Percentiles rank a stretch among this genome's conserved stretches.
Evolutionary conservation across 306 rosid genomes (phyloP).

Genomic region (Morella rubra): DNA sequence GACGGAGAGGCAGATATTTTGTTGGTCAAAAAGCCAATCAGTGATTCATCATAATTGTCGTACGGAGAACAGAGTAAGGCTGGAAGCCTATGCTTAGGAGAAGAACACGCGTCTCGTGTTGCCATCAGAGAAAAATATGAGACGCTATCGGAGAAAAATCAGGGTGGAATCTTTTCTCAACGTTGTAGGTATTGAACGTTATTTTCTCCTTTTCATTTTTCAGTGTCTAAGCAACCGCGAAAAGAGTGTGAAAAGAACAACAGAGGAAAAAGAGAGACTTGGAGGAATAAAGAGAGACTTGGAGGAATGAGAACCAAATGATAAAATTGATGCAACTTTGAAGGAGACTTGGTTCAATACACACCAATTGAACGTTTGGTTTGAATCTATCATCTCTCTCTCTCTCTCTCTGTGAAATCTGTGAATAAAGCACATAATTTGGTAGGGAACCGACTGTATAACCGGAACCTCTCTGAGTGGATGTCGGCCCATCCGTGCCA

Average conservation of each 20-base stretch:
- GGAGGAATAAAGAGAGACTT: too few relatives aligned
- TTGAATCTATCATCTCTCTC: not conserved
- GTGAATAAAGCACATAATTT: constrained; percentile 33
- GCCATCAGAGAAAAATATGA: constrained; percentile 44
- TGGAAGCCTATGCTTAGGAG: constrained; percentile 49
- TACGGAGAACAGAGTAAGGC: constrained; percentile 23
- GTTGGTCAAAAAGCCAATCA: constrained; percentile 32
- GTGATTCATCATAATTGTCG: constrained; percentile 24
- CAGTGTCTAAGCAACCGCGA: not conserved
- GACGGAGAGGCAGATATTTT: constrained; percentile 19
- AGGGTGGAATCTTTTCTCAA: not conserved
- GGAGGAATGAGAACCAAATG: constrained; percentile 49
- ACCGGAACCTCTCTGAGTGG: constrained; percentile 22
- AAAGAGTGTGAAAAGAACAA: not conserved
- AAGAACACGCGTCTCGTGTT: constrained; percentile 68
- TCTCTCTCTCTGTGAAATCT: not conserved
- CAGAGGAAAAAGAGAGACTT: constrained; percentile 23
- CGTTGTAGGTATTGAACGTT: not conserved
- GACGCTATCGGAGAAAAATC: constrained; percentile 42
- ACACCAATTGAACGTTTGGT: constrained; percentile 22
- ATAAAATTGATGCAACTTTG: constrained; percentile 7
- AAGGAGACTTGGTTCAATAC: constrained; percentile 15
- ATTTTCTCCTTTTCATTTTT: not conserved
- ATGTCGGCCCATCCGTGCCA: constrained; percentile 48
- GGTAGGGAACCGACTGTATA: constrained; percentile 23